Percentiles rank a stretch among this genome's conserved stretches.
Evolutionary conservation across 768 basidiomycete genomes (phyloP).

Genomic region (Tricholoma sp.): DNA sequence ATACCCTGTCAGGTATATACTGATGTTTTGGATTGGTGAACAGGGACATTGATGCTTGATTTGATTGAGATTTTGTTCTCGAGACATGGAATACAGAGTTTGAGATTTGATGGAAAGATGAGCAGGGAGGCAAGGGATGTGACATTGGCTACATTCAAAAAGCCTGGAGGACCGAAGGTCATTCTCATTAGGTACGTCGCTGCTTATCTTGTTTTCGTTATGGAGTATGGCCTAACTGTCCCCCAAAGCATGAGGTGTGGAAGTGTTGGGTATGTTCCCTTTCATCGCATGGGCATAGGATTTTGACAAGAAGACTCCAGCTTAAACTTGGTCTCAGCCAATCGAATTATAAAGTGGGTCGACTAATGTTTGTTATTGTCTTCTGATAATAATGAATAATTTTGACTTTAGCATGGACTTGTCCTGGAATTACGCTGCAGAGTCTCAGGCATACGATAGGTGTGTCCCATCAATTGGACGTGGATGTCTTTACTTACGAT

Average conservation of each 20-base stretch:
- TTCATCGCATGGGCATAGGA: background rate
- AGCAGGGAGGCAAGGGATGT: conserved; percentile 44
- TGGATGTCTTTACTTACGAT: conserved; percentile 19
- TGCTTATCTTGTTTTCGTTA: background rate
- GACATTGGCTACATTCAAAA: conserved; percentile 50
- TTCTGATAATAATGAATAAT: background rate
- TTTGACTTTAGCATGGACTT: conserved; percentile 51
- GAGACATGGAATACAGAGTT: conserved; percentile 49
- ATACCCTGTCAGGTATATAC: background rate
- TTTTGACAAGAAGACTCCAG: conserved; percentile 15
- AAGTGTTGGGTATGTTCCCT: conserved; percentile 47
- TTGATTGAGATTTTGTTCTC: conserved; percentile 56
- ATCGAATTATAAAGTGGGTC: conserved; percentile 63
- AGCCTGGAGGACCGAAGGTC: conserved; percentile 50
- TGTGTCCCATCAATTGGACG: background rate
- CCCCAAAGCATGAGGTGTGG: conserved; percentile 54
- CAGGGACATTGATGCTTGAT: conserved; percentile 74
- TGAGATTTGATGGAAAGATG: conserved; percentile 73
- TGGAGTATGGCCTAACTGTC: background rate
- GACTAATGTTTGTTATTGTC: background rate
- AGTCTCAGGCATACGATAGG: conserved; percentile 60
- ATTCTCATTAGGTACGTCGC: conserved; percentile 57
- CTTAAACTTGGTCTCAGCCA: conserved; percentile 61
- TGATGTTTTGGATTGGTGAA: background rate
- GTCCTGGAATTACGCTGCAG: conserved; percentile 70